phyloP scores from a whole-genome alignment of 2,329 filamentous ascomycete species.

The Samsoniella hepiali region DNA sequence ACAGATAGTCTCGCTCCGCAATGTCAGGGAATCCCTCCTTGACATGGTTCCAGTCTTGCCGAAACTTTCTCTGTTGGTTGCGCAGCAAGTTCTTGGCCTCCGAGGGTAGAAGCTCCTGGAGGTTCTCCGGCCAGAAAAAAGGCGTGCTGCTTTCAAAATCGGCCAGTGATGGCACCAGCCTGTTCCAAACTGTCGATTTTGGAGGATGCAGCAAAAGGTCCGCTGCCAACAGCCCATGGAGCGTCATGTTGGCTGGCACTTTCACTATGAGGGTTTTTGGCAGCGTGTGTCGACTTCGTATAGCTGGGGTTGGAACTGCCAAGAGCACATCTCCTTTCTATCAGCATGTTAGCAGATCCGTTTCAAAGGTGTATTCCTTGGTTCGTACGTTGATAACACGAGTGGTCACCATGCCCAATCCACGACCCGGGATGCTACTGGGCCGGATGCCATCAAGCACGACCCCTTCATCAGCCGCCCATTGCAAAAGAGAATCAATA shows the following conservation, averaged over 20 bases:
- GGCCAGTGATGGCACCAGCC: constrained; percentile 1
- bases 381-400: neutral
- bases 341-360: neutral
- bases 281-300: constrained; percentile 63
- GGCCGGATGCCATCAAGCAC: neutral
- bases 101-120: constrained; percentile 46
- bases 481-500: neutral
- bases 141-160: constrained; percentile 25
- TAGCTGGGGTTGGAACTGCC: constrained; percentile 59
- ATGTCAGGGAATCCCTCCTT: constrained; percentile 27
- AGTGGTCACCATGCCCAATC: constrained; percentile 1
- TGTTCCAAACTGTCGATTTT: neutral
- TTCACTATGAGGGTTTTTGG: constrained; percentile 50
- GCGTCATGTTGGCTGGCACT: constrained; percentile 53
- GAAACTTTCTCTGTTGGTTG: constrained; percentile 48
- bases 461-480: neutral
- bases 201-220: constrained; percentile 48
- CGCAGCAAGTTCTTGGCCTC: constrained; percentile 44
- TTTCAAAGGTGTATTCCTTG: neutral
- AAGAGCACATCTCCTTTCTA: constrained; percentile 56
- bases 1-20: constrained; percentile 37
- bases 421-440: neutral
- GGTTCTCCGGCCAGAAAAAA: constrained; percentile 44
- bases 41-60: constrained; percentile 38
- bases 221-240: constrained; percentile 71